Base-by-base conservation (phyloP, 2,329 filamentous ascomycete genomes). In the Phaeosphaeria sp. region DNA sequence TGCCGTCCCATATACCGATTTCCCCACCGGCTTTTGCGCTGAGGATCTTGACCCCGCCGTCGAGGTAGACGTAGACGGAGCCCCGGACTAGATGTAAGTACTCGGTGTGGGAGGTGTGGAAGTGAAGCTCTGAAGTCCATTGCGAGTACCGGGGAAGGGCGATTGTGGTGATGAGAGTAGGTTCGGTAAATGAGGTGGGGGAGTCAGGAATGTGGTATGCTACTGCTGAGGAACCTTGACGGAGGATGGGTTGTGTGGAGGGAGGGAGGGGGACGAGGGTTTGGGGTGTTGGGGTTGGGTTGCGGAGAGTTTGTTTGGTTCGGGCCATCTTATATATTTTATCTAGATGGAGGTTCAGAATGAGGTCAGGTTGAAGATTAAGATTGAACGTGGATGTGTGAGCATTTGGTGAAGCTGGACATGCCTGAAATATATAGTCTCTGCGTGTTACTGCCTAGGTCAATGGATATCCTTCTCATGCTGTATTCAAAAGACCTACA, bases 81-180 rank as follows among this genome's bases (percentile, higher is more conserved):
- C 80, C 81, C 41, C 68, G 71, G 25, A 82, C 18, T 7, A 84
- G 73, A 18, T 69, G 77, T 9, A 85, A 71, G 62, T 79, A 81
- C 61, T 84, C 82, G 2, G 75, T 78, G 61, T 84, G 81, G 1
- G 62, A 64, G 53, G 79, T 77, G 60, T 85, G 83, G 78, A 81
- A 84, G 64, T 85, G 83, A 10, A 81, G 72, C 1, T 80, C 81
- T 42, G 79, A 82, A 9, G 79, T 78, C 82, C 83, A 85, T 3
- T 70, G 72, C 0, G 82, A 84, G 9, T 67, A 59, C 0, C 60
- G 52, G 0, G 81, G 82, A 0, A 84, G 73, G 1, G 76, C 78
- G 51, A 84, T 81, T 6, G 75, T 80, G 11, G 81, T 78, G 53
- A 63, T 72, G 11, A 61, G 27, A 5, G 20, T 18, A 17, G 52